Percentiles rank a stretch among this genome's conserved stretches.
Conservation (phyloP, 1,284 basidiomycete genomes). For the Fomes fomentarius region DNA sequence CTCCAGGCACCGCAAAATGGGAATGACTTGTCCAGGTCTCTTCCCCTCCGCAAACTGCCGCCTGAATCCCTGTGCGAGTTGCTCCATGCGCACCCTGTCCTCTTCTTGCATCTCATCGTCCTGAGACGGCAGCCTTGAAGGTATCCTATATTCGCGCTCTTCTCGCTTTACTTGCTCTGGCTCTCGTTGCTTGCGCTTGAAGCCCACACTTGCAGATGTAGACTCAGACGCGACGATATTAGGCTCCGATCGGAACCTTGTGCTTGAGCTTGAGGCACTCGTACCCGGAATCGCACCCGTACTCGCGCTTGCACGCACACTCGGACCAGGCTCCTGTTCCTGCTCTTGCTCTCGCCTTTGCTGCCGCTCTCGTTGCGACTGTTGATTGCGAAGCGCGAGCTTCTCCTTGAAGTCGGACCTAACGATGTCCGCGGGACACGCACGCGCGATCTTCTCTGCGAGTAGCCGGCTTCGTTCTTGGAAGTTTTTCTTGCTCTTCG, state of each 20-base stretch:
- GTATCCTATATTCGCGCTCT: neutral
- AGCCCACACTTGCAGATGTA: neutral
- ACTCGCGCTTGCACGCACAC: neutral
- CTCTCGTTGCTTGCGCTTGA: neutral
- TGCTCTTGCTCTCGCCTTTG: neutral
- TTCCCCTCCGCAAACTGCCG: slow-evolving; percentile 22
- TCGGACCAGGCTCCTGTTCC: neutral
- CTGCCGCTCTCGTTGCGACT: neutral
- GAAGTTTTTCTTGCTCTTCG: slow-evolving; percentile 20
- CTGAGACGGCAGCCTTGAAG: slow-evolving; percentile 19
- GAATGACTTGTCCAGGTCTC: slow-evolving; percentile 29
- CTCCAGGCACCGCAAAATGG: slow-evolving; percentile 28
- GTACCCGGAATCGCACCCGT: neutral
- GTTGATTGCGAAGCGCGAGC: slow-evolving; percentile 6
- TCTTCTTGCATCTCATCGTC: slow-evolving; percentile 22
- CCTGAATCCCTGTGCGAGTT: slow-evolving; percentile 20
- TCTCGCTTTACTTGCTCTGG: neutral
- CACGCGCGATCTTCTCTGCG: slow-evolving; percentile 33
- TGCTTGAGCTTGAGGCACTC: slow-evolving; percentile 1
- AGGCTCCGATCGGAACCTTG: no score
- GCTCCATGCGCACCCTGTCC: slow-evolving; percentile 16
- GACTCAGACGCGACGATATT: neutral
- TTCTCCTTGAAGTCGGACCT: slow-evolving; percentile 11
- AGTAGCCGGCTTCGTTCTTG: no score
- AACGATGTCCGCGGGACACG: slow-evolving; percentile 35